Base-by-base conservation (phyloP, 2,329 filamentous ascomycete genomes). In the Apiospora saccharicola region DNA sequence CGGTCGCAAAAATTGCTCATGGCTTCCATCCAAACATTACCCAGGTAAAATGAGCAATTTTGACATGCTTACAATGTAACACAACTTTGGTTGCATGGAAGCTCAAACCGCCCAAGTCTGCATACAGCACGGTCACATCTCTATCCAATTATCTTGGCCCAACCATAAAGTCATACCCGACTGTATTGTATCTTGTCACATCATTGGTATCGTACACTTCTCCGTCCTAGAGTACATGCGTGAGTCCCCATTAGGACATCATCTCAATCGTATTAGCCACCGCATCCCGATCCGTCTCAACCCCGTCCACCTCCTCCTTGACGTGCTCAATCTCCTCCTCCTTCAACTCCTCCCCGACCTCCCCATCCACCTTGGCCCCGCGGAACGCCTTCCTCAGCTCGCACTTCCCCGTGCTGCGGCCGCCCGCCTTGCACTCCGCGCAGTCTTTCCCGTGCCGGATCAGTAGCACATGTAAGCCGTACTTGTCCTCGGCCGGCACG, bases 401-500 rank as follows among this genome's bases (percentile, higher is more conserved):
- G 72, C 85, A 86, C 44, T 78, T 80, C 0, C 85, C 83, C 2
- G 75, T 16, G 26, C 70, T 81, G 79, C 80, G 84, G 24, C 84
- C 85, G 0, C 85, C 84, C 0, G 85, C 85, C 73, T 78, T 82
- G 74, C 86, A 88, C 75, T 86, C 85, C 0, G 74, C 78, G 69
- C 86, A 88, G 0, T 72, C 75, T 75, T 84, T 83, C 0, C 86
- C 86, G 68, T 88, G 87, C 53, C 79, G 81, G 51, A 89, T 84
- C 44, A 89, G 73, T 53, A 89, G 78, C 8, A 88, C 81, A 70
- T 89, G 87, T 43, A 89, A 75, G 0, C 82, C 81, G 71, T 88
- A 88, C 78, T 89, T 89, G 22, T 86, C 81, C 71, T 83, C 82
- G 49, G 85, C 83, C 0, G 86, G 86, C 3, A 88, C 81, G 43